phyloP scores from a whole-genome alignment of 2,329 filamentous ascomycete species.

The Aspergillus ibericus region DNA sequence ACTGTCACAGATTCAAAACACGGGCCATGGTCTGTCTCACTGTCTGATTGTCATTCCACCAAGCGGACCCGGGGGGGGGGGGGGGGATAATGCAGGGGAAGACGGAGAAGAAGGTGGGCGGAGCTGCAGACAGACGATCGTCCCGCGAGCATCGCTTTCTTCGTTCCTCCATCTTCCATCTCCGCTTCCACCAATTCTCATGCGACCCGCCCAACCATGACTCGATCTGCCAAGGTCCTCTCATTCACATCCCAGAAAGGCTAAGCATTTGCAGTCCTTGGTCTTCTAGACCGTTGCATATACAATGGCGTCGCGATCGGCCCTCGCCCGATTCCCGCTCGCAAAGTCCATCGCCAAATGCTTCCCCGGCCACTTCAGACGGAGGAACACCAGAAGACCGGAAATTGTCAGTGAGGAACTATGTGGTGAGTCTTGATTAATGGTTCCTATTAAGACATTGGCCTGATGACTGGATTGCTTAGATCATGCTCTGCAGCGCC shows the following conservation, averaged over 20 bases:
- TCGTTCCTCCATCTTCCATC: neutral
- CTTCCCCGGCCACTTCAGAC: conserved; percentile 9
- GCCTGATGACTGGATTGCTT: conserved; percentile 8
- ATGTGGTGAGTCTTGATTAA: conserved; percentile 35
- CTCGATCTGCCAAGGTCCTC: neutral
- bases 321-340: conserved; percentile 24
- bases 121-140: neutral
- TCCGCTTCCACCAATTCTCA: neutral
- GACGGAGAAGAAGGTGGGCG: neutral
- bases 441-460: too few species aligned
- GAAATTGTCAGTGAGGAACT: conserved; percentile 35
- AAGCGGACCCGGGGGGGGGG: neutral
- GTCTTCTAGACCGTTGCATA: neutral
- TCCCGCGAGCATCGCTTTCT: neutral
- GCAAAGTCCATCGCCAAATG: conserved; percentile 17
- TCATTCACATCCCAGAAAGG: neutral
- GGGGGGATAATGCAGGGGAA: neutral
- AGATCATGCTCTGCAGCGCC: conserved; percentile 69
- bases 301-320: conserved; percentile 22
- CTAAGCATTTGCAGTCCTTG: neutral
- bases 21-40: neutral
- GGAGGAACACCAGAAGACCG: conserved; percentile 10
- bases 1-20: neutral
- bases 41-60: neutral
- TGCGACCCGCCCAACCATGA: neutral